Base-by-base conservation (phyloP, 441 rosid species). In the Capsella rubella region DNA sequence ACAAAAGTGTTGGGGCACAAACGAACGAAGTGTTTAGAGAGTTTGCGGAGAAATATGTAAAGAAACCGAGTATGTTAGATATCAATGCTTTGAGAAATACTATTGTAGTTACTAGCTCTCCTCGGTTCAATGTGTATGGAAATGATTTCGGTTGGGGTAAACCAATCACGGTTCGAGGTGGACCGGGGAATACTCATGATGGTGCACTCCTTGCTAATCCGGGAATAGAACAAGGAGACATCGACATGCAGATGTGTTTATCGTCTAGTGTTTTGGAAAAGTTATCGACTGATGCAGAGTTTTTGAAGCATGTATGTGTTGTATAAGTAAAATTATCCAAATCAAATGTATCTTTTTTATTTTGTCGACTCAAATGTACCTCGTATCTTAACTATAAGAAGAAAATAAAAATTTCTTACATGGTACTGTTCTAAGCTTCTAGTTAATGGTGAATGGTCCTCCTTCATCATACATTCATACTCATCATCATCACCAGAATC, bases 141-240 rank as follows among this genome's bases (percentile, higher is more conserved):
- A 77, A 66, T 15, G 82, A 82, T 68, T 84, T 84, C 40, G 86
- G 84, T 29, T 77, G 82, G 86, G 83, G 86, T 72, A 79, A 54
- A 55, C 84, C 86, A 14, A 37, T 81, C 31, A 74, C 81, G 5
- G 72, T 73, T 7, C 45, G 80, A 50, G 73, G 81, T 34, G 82
- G 86, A 6, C 57, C 39, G 1, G 82, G 43, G 1, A 83, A 79
- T 59, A 75, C 76, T 0, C 25, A 5, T 3, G 39, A 69, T 39
- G 83, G 82, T 1, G 79, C 62, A 45, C 43, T 81, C 0, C 52
- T 69, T 0, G 42, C 55, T 31, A 79, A 52, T 31, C 74, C 79
- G 0, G 84, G 84, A 8, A 72, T 3, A 0, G 40, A 85, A 5
- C 35, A 67, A 59, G 85, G 80, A 0, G 73, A 71, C n/a, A 58